Percentiles rank a stretch among this genome's conserved stretches.
Evolutionary conservation across 73 alveolate species (phyloP).

Genomic region (Diophrys appendiculata): DNA sequence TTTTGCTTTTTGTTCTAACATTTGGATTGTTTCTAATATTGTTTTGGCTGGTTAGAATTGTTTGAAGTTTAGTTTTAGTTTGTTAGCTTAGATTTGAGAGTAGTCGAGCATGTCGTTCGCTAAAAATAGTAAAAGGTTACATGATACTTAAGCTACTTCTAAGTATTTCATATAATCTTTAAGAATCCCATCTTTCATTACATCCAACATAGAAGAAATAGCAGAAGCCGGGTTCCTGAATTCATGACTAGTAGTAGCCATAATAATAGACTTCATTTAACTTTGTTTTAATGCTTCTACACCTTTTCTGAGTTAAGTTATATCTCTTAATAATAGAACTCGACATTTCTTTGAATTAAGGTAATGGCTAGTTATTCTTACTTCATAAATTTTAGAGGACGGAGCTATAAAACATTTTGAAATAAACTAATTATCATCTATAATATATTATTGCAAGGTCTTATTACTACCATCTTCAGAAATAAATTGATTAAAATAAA

Average conservation of each 20-base stretch:
- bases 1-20: constrained; percentile 6
- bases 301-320: too few species aligned
- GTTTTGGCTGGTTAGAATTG: neutral
- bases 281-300: too few species aligned
- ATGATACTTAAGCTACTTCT: constrained; percentile 5
- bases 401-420: too few species aligned
- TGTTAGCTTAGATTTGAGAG: neutral
- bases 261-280: neutral
- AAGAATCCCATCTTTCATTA: neutral
- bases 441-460: too few species aligned
- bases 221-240: neutral
- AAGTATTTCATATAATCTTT: neutral
- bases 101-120: constrained; percentile 5
- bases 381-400: too few species aligned
- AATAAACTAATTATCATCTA: too few species aligned
- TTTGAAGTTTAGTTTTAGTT: constrained; percentile 1
- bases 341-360: too few species aligned
- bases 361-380: too few species aligned
- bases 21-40: neutral
- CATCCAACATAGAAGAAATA: neutral
- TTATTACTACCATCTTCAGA: too few species aligned
- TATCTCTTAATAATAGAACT: too few species aligned
- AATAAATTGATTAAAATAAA: too few species aligned
- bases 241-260: constrained; percentile 3
- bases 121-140: neutral